These are phyloP conservation scores for Middelhovenomyces tepae DNA, from an alignment of 805 yeast genomes.

Conservation along the genomic window DNA sequence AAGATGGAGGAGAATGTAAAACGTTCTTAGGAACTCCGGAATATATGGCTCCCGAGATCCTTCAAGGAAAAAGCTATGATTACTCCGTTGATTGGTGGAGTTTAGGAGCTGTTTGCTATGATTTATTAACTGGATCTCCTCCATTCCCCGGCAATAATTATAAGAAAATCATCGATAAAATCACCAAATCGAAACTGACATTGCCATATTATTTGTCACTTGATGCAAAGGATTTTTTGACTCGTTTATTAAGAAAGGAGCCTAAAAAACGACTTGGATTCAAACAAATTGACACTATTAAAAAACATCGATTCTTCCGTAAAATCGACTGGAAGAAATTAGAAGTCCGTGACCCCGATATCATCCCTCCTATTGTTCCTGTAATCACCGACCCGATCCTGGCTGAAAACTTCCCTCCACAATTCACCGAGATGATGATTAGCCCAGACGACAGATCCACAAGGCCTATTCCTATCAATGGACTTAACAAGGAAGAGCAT, in stretches of 20 bases:
- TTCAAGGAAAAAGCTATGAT: conserved; percentile 69
- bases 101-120: conserved; percentile 70
- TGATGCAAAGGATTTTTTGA: conserved; percentile 70
- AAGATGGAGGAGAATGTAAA: conserved; percentile 36
- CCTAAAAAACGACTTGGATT: conserved; percentile 59
- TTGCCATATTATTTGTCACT: conserved; percentile 69
- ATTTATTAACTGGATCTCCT: conserved; percentile 76
- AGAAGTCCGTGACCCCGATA: conserved; percentile 37
- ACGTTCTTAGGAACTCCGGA: conserved; percentile 72
- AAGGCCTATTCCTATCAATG: conserved; percentile 9
- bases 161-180: conserved; percentile 66
- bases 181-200: conserved; percentile 53
- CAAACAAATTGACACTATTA: conserved; percentile 42
- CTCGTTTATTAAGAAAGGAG: conserved; percentile 57
- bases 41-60: conserved; percentile 85
- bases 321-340: conserved; percentile 61
- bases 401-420: conserved; percentile 79
- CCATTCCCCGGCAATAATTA: conserved; percentile 82
- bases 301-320: conserved; percentile 67
- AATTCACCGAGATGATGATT: conserved; percentile 58
- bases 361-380: conserved; percentile 75
- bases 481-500: background rate
- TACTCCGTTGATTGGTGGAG: conserved; percentile 90
- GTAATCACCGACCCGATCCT: conserved; percentile 67
- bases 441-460: conserved; percentile 20